A percentile compares a stretch with the other conserved stretches of the same genome.
Conservation (phyloP, 2,329 filamentous ascomycete genomes). For the Pyrenophora graminea region DNA sequence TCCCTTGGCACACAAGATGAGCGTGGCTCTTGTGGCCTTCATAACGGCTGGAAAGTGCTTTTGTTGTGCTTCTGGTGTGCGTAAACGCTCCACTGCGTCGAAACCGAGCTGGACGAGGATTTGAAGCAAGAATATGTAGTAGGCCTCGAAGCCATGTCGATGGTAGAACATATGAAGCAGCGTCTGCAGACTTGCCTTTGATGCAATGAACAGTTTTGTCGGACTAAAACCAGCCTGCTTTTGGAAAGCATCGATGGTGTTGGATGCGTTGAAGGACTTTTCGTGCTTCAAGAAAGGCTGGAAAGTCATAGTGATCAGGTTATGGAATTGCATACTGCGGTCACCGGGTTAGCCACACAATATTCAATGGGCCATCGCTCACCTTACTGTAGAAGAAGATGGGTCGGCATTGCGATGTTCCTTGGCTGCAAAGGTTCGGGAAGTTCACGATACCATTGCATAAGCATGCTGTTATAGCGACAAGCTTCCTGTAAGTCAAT, state of each 20-base stretch:
- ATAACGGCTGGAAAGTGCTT: neutral
- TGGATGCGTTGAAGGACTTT: neutral
- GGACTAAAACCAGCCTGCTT: slow-evolving; percentile 1
- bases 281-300: slow-evolving; percentile 1
- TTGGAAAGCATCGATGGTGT: neutral
- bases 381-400: slow-evolving; percentile 10
- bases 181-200: slow-evolving; percentile 9
- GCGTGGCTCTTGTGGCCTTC: slow-evolving; percentile 9
- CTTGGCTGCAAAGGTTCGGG: slow-evolving; percentile 1
- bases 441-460: slow-evolving; percentile 5
- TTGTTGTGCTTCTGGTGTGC: neutral
- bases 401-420: slow-evolving; percentile 7
- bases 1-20: slow-evolving; percentile 13
- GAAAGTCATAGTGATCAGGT: slow-evolving; percentile 10
- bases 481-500: slow-evolving; percentile 1
- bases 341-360: neutral
- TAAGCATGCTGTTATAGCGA: slow-evolving; percentile 1
- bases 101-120: slow-evolving; percentile 8
- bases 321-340: slow-evolving; percentile 9
- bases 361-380: neutral
- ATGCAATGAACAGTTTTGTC: neutral
- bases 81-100: neutral
- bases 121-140: slow-evolving; percentile 8
- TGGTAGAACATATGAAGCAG: slow-evolving; percentile 8
- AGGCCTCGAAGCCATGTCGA: slow-evolving; percentile 6